These are phyloP conservation scores for Rosa persica DNA, from an alignment of 306 rosid species.

Conservation along the genomic window DNA sequence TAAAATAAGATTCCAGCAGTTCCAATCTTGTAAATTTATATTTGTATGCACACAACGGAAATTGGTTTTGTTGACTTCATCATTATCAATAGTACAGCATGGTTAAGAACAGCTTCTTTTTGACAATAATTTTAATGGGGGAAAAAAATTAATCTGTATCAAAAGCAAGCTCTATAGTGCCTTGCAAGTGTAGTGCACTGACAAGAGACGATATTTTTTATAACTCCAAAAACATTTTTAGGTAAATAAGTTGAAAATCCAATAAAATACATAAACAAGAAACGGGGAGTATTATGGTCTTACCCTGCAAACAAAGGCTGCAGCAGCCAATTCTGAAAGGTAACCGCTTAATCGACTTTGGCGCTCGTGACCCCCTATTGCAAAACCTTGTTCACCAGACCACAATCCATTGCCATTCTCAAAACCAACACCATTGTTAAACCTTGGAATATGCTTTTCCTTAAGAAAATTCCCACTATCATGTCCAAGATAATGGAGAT, in stretches of 20 bases:
- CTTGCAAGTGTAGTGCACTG: not conserved
- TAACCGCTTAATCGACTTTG: conserved; percentile 82
- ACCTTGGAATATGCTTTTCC: conserved; percentile 46
- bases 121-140: not conserved
- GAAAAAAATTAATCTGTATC: not conserved
- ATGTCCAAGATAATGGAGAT: conserved; percentile 38
- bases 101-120: not conserved
- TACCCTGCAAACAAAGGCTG: conserved; percentile 96
- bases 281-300: conserved; percentile 19
- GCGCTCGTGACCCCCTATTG: conserved; percentile 89
- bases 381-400: conserved; percentile 86
- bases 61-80: not conserved
- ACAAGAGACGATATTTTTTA: not conserved
- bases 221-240: not conserved
- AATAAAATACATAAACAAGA: conserved; percentile 8
- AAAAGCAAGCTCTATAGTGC: not conserved
- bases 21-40: not conserved
- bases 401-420: conserved; percentile 75
- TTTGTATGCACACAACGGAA: not conserved
- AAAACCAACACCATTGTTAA: conserved; percentile 90
- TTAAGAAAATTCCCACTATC: conserved; percentile 47
- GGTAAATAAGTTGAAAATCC: not conserved
- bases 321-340: conserved; percentile 97
- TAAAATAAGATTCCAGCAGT: not conserved
- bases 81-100: not conserved